Evolutionary conservation across 495 filamentous ascomycete species (phyloP).

Genomic region (Penicillium coprophilum): DNA sequence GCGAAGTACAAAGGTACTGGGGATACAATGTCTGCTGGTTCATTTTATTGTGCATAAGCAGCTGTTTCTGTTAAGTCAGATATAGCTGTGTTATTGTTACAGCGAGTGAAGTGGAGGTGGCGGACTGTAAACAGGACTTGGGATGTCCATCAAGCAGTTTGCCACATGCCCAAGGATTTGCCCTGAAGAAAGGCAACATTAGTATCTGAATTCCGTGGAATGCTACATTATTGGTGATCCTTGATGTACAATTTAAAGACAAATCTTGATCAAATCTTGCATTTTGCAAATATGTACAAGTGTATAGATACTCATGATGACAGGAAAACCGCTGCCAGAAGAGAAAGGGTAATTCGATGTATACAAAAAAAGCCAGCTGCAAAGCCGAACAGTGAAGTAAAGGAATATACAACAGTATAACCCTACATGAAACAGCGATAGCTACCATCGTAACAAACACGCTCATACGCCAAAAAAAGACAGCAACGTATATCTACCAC

Average conservation of each 20-base stretch:
- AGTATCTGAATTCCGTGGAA: background rate
- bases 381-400: background rate
- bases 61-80: background rate
- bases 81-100: too few relatives aligned
- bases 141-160: too few relatives aligned
- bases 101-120: too few relatives aligned
- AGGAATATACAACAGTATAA: background rate
- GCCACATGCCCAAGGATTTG: too few relatives aligned
- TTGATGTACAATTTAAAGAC: background rate
- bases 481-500: background rate
- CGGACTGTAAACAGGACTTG: too few relatives aligned
- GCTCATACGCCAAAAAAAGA: conserved; percentile 10
- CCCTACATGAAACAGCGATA: background rate
- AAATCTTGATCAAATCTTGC: conserved; percentile 5
- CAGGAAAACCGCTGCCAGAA: conserved; percentile 8
- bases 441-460: conserved; percentile 8
- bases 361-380: conserved; percentile 12
- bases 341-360: background rate
- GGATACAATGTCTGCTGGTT: background rate
- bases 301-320: conserved; percentile 1
- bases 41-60: background rate
- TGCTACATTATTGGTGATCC: background rate
- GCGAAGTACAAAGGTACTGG: background rate
- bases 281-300: conserved; percentile 24
- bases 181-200: too few relatives aligned